Evolutionary conservation across 495 filamentous ascomycete genomes (phyloP).

Genomic region (Astrothelium subdiscretum): DNA sequence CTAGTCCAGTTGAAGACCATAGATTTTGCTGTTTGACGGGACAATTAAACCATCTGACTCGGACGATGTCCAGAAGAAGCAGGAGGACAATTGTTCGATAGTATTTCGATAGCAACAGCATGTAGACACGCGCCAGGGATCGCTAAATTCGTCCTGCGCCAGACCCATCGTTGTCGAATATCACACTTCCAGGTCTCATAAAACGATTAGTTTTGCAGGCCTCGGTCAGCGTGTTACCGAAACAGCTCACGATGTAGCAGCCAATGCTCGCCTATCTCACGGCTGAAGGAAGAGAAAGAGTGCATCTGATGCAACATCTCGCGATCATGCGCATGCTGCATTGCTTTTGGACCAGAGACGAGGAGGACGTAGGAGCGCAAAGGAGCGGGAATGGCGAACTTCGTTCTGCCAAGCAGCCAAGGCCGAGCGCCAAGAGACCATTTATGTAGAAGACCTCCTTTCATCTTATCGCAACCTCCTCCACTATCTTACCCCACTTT

Average conservation of each 20-base stretch:
- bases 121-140: background rate
- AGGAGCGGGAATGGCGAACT: background rate
- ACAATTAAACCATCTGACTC: background rate
- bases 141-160: background rate
- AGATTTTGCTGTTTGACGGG: background rate
- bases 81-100: background rate
- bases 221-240: background rate
- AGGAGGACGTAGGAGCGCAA: background rate
- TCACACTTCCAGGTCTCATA: background rate
- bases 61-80: background rate
- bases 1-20: background rate
- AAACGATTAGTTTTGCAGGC: background rate
- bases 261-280: background rate
- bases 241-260: background rate
- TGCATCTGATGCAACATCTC: background rate
- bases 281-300: background rate
- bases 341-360: background rate
- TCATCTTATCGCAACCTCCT: background rate
- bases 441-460: background rate
- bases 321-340: background rate
- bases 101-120: background rate
- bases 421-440: background rate
- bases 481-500: background rate
- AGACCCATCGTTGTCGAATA: background rate
- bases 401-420: background rate